Base-by-base conservation (phyloP, 139 green algal species). In the Chlamydomonas sp. region DNA sequence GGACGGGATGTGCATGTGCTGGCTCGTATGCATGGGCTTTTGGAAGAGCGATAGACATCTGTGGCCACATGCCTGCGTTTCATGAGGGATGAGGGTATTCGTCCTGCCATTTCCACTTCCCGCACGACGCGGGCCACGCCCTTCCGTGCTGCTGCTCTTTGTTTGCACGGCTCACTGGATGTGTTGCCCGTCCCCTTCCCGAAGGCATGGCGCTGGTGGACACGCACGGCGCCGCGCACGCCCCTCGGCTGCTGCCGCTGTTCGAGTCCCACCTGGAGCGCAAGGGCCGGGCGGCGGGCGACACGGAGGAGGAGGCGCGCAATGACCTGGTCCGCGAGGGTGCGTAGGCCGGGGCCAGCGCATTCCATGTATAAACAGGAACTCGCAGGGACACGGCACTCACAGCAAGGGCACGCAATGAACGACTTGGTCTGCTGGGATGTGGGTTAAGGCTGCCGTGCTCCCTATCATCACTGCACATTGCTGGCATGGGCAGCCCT, bases 281-380 rank as follows among this genome's bases (percentile, higher is more conserved):
- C 81, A 93, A 92, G 77, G 78, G 57, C 18, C 76, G 77, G 4
- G 79, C 74, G 17, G 72, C 20, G 67, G 90, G 67, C 62, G 31
- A 63, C 16, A 61, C 17, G 0, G 87, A 93, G 62, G 89, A 94
- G 57, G 95, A 98, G 90, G 87, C 81, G 0, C 69, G 82, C 2
- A 98, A 97, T 74, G 97, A 99, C 88, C 88, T 95, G 59, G 94
- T 99, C 69, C 91, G 97, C 4, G 94, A 98, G 88, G 98, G 81
- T 86, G 72, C 20, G 81, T 17, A 20, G 59, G 68, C 18, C 60
- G 7, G 5, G 16, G 80, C 4, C 2, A 18, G 60, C 60, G n/a
- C 15, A 60, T 20, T 9, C 57, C 16, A 12, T 2, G 76, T 1
- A 17, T 3, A 59, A 59, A 63, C 2, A 59, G 58, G 10, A 3